phyloP scores from a whole-genome alignment of 352 stramenopile genomes.

The Globisporangium lucens region DNA sequence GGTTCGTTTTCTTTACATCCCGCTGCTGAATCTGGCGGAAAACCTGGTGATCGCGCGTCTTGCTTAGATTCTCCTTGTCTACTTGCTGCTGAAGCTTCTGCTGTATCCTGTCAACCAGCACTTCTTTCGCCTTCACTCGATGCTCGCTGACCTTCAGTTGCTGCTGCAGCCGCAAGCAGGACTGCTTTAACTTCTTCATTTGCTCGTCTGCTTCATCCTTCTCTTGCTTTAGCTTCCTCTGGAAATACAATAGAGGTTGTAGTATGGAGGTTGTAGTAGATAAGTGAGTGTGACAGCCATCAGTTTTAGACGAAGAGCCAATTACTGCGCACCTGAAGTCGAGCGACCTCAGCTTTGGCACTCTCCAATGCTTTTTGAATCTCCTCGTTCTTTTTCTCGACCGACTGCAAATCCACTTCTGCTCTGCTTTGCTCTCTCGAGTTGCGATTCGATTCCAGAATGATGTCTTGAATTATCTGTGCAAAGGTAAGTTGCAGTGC shows the following conservation, averaged over 20 bases:
- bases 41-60: conserved; percentile 45
- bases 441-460: conserved; percentile 62
- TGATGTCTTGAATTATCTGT: conserved; percentile 76
- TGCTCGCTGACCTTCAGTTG: conserved; percentile 87
- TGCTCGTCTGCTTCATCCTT: conserved; percentile 46
- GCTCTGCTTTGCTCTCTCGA: conserved; percentile 46
- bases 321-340: conserved; percentile 41
- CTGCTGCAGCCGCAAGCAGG: conserved; percentile 67
- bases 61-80: conserved; percentile 67
- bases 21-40: conserved; percentile 70
- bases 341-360: conserved; percentile 49
- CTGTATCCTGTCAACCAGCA: conserved; percentile 76
- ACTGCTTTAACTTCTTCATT: conserved; percentile 57
- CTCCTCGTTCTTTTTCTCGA: conserved; percentile 54
- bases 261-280: too few relatives aligned
- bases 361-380: conserved; percentile 38
- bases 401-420: conserved; percentile 39
- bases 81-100: conserved; percentile 78
- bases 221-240: conserved; percentile 49
- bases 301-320: not conserved
- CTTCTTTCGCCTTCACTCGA: conserved; percentile 83
- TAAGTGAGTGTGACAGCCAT: not conserved
- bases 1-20: conserved; percentile 51
- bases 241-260: not conserved
- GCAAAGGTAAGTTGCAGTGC: not conserved